These are phyloP conservation scores for Taphrina sp. DNA, from an alignment of 1,139 yeast genomes.

Conservation along the genomic window DNA sequence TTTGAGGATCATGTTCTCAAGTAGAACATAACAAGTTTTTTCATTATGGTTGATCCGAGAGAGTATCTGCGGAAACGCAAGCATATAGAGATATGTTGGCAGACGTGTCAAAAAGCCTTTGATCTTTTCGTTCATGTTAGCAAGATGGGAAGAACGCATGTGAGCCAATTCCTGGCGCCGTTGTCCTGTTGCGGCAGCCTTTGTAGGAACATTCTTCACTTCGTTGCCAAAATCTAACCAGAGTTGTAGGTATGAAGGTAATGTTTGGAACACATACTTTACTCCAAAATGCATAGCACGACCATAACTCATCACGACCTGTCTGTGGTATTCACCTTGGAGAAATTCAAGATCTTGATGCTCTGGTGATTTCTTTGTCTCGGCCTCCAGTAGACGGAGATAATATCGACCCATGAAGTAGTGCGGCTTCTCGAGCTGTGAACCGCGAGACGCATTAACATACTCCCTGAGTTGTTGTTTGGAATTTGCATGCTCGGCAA, in stretches of 20 bases:
- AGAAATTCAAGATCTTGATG: slow-evolving; percentile 43
- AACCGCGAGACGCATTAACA: slow-evolving; percentile 55
- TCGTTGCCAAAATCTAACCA: slow-evolving; percentile 80
- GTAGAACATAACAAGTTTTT: slow-evolving; percentile 55
- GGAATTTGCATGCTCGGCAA: slow-evolving; percentile 80
- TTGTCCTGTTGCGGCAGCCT: slow-evolving; percentile 24
- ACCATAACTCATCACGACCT: slow-evolving; percentile 63
- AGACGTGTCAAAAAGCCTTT: slow-evolving; percentile 50
- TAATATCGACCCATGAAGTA: slow-evolving; percentile 78
- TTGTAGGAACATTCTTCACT: slow-evolving; percentile 8
- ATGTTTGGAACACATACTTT: slow-evolving; percentile 71
- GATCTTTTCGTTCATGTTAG: slow-evolving; percentile 44
- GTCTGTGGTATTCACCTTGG: slow-evolving; percentile 65
- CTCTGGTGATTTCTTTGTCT: slow-evolving; percentile 46
- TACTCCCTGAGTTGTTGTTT: slow-evolving; percentile 71
- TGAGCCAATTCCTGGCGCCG: slow-evolving; percentile 38
- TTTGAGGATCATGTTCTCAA: slow-evolving; percentile 57
- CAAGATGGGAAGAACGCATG: slow-evolving; percentile 20
- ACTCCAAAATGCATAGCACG: slow-evolving; percentile 69
- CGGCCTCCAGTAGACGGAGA: slow-evolving; percentile 71
- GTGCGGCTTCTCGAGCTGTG: slow-evolving; percentile 73
- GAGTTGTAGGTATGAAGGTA: slow-evolving; percentile 83
- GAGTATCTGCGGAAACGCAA: slow-evolving; percentile 79
- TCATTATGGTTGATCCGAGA: slow-evolving; percentile 74
- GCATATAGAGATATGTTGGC: slow-evolving; percentile 69